Conservation (phyloP, 2,329 filamentous ascomycete species). For the Nemania sp. region DNA sequence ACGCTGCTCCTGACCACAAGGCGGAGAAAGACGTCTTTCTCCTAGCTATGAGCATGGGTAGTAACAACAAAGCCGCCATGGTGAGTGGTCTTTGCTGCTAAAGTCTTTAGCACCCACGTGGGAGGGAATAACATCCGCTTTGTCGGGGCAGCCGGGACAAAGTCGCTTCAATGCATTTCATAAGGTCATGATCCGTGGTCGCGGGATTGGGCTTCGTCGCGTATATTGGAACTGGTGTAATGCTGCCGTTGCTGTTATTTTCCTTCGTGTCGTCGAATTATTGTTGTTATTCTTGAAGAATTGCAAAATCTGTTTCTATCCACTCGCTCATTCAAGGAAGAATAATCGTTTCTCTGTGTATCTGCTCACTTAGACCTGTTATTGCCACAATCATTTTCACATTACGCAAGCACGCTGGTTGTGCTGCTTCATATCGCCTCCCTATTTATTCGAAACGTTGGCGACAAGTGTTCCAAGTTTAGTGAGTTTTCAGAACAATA, state of each 20-base stretch:
- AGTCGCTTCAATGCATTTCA: conserved; percentile 14
- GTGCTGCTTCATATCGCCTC: conserved; percentile 12
- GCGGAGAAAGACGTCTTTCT: conserved; percentile 20
- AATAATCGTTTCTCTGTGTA: background rate
- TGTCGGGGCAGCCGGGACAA: conserved; percentile 26
- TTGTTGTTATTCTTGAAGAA: too few relatives aligned
- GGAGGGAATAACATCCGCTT: conserved; percentile 20
- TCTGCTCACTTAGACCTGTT: background rate
- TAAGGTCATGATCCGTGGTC: background rate
- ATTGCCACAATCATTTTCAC: conserved; percentile 10
- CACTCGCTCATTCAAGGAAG: too few relatives aligned
- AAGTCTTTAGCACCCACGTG: background rate
- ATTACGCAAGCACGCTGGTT: conserved; percentile 13
- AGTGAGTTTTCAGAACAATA: background rate
- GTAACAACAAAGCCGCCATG: conserved; percentile 22
- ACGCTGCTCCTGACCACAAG: background rate
- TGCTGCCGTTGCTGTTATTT: too few relatives aligned
- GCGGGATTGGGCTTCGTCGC: too few relatives aligned
- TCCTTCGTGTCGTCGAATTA: too few relatives aligned
- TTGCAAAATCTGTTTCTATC: too few relatives aligned
- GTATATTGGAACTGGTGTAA: too few relatives aligned
- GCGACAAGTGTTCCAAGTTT: background rate
- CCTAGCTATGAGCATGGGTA: too few relatives aligned
- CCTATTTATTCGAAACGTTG: background rate
- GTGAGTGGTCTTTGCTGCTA: background rate